A percentile compares a stretch with the other conserved stretches of the same genome.
Evolutionary conservation across 257 asterid species (phyloP).

Genomic region (Lycium ferocissimum): DNA sequence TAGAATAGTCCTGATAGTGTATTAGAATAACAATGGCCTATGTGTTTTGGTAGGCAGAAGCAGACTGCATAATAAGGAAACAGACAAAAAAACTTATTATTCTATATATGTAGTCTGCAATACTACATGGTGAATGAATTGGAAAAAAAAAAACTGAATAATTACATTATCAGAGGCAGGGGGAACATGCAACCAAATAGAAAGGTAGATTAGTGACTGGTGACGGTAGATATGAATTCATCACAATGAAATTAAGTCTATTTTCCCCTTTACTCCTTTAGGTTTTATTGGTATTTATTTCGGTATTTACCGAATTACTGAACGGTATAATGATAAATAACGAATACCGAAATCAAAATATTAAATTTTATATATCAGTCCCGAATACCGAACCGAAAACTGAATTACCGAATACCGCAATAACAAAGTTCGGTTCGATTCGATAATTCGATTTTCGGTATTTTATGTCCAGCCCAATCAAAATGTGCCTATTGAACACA

Average conservation of each 20-base stretch:
- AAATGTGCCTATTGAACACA: no score
- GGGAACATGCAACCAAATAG: conserved; percentile 34
- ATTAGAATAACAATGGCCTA: background rate
- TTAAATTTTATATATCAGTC: no score
- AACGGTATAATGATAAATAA: no score
- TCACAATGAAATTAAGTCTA: background rate
- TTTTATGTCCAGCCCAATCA: no score
- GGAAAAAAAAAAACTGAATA: background rate
- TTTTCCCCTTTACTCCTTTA: background rate
- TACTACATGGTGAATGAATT: background rate
- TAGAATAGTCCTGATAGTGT: no score
- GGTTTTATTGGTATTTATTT: no score
- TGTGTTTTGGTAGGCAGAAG: conserved; percentile 32
- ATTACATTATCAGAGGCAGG: background rate
- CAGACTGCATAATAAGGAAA: background rate
- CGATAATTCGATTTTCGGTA: no score
- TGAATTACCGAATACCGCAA: no score
- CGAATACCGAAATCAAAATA: no score
- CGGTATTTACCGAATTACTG: no score
- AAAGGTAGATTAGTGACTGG: background rate
- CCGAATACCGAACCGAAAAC: no score
- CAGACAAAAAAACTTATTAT: background rate
- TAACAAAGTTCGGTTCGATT: no score
- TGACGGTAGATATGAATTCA: background rate
- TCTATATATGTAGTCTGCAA: background rate